Percentiles rank a stretch among this genome's conserved stretches.
phyloP scores from a whole-genome alignment of 352 stramenopile genomes.

The Chrysophaeum taylorii region DNA sequence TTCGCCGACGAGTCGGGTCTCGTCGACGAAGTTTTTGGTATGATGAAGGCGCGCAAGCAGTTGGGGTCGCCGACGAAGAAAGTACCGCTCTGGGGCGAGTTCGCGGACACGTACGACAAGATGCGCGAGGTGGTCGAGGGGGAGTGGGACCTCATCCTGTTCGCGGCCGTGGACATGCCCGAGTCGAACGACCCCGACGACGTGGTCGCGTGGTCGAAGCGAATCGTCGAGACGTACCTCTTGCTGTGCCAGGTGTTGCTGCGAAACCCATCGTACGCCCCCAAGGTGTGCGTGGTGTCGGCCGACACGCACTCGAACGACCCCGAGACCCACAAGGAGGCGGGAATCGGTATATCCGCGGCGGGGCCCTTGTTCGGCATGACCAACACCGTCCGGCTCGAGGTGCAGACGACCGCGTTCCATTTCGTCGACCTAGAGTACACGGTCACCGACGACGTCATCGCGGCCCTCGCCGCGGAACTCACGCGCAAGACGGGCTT shows the following conservation, averaged over 20 bases:
- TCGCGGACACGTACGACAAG: too few species aligned
- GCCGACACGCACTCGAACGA: neutral
- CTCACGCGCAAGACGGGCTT: neutral
- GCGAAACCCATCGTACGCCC: neutral
- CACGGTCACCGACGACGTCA: neutral
- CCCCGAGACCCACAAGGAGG: neutral
- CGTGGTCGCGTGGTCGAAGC: constrained; percentile 5
- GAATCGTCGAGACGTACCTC: neutral
- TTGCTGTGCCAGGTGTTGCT: neutral
- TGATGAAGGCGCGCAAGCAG: neutral
- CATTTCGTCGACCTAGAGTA: constrained; percentile 8
- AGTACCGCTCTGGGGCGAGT: too few species aligned
- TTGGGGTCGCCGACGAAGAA: neutral
- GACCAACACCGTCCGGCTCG: neutral
- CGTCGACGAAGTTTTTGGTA: neutral
- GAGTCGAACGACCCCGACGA: constrained; percentile 6
- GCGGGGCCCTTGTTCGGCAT: neutral
- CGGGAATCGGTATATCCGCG: neutral
- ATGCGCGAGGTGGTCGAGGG: too few species aligned
- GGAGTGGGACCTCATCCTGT: constrained; percentile 1
- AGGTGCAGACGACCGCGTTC: neutral
- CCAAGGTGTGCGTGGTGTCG: neutral
- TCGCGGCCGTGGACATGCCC: constrained; percentile 3
- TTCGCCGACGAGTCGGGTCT: constrained; percentile 5
- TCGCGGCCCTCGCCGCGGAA: neutral